Evolutionary conservation across 768 basidiomycete genomes (phyloP).

Genomic region (Tylopilus sp.): DNA sequence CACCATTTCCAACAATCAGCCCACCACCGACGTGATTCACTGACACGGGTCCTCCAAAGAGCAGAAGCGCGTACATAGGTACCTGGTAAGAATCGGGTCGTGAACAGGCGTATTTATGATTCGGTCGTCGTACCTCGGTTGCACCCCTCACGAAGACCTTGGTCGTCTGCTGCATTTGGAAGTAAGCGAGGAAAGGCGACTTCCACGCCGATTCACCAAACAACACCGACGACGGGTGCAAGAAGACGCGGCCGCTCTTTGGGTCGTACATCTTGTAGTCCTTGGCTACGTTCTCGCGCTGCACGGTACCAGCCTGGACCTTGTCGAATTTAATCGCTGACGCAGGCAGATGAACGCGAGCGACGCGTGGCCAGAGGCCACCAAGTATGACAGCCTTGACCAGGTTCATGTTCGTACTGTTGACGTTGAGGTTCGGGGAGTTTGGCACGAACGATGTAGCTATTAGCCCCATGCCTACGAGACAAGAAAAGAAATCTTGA

Average conservation of each 20-base stretch:
- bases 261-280: slow-evolving; percentile 84
- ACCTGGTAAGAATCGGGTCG: slow-evolving; percentile 42
- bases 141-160: slow-evolving; percentile 87
- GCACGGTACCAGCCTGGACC: slow-evolving; percentile 78
- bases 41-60: slow-evolving; percentile 78
- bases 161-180: slow-evolving; percentile 74
- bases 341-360: slow-evolving; percentile 68
- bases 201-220: slow-evolving; percentile 74
- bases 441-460: slow-evolving; percentile 43
- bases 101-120: neutral
- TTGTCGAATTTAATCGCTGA: slow-evolving; percentile 81
- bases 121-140: slow-evolving; percentile 61
- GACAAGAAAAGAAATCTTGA: slow-evolving; percentile 69
- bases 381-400: slow-evolving; percentile 83
- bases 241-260: slow-evolving; percentile 59
- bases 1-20: slow-evolving; percentile 55
- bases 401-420: slow-evolving; percentile 66
- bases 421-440: slow-evolving; percentile 55
- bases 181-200: slow-evolving; percentile 78
- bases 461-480: slow-evolving; percentile 70
- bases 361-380: slow-evolving; percentile 84
- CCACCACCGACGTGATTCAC: slow-evolving; percentile 83
- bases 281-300: slow-evolving; percentile 78
- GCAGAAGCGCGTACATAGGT: slow-evolving; percentile 80
- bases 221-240: slow-evolving; percentile 80